Conservation (phyloP, 495 filamentous ascomycete species). For the Glutinoglossum americanum region DNA sequence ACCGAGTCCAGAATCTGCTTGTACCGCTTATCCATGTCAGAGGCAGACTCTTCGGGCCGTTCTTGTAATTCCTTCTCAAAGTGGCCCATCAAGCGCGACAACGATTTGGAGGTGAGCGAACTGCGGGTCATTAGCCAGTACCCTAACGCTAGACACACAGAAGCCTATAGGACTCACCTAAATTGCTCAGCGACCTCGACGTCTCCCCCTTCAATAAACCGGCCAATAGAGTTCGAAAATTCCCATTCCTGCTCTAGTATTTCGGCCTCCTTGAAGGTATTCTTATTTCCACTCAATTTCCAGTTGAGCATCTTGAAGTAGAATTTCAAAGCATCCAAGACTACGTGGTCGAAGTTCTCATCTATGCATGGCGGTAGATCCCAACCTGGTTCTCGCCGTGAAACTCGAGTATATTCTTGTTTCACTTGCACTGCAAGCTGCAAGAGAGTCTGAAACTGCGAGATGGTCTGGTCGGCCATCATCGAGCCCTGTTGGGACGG, state of each 20-base stretch:
- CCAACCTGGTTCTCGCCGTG: constrained; percentile 80
- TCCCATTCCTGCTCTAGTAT: constrained; percentile 95
- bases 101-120: constrained; percentile 73
- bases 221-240: constrained; percentile 79
- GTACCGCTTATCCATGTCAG: constrained; percentile 90
- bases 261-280: constrained; percentile 97
- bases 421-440: constrained; percentile 84
- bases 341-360: constrained; percentile 88
- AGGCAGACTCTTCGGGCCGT: constrained; percentile 55
- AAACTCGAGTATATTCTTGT: constrained; percentile 62
- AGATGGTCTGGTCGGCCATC: constrained; percentile 90
- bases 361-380: constrained; percentile 90
- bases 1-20: constrained; percentile 89
- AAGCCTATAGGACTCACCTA: constrained; percentile 24
- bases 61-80: constrained; percentile 81
- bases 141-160: background rate
- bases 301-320: constrained; percentile 95
- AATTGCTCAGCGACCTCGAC: constrained; percentile 98
- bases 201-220: constrained; percentile 74
- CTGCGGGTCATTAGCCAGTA: constrained; percentile 12
- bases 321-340: constrained; percentile 83
- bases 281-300: constrained; percentile 93
- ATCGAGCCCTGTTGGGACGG: constrained; percentile 64
- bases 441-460: constrained; percentile 84
- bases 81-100: constrained; percentile 66